These are phyloP conservation scores for Hevea brasiliensis DNA, from an alignment of 345 rosid species.

Conservation along the genomic window DNA sequence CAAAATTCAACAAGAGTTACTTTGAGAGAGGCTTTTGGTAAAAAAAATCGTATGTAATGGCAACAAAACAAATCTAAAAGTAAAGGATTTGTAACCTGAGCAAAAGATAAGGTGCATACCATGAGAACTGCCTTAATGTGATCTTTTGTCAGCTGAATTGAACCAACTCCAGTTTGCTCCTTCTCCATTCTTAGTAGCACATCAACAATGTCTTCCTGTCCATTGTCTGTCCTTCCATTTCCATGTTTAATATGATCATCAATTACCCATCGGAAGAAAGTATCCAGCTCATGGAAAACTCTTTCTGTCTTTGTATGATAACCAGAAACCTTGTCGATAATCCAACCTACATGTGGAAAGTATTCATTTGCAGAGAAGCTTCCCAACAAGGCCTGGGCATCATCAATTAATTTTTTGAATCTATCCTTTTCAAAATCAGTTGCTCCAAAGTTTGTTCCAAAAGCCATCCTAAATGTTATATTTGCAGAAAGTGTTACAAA, in stretches of 20 bases:
- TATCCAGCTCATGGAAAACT: constrained; percentile 36
- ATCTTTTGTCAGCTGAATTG: constrained; percentile 12
- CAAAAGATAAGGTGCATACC: constrained; percentile 7
- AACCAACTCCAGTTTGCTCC: neutral
- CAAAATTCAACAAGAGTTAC: too few species aligned
- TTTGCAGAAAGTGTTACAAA: neutral
- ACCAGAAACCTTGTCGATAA: constrained; percentile 39
- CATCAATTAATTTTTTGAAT: constrained; percentile 30
- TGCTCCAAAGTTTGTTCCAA: neutral
- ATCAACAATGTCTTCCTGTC: constrained; percentile 26
- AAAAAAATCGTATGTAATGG: too few species aligned
- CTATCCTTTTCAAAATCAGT: constrained; percentile 24
- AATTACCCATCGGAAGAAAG: constrained; percentile 35
- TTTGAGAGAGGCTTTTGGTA: too few species aligned
- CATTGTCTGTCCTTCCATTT: constrained; percentile 1
- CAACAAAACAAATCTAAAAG: neutral
- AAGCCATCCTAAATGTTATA: constrained; percentile 5
- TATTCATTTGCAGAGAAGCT: constrained; percentile 35
- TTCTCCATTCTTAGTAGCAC: constrained; percentile 23
- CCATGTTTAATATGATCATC: constrained; percentile 42
- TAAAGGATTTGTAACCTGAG: neutral
- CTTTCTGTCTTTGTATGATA: constrained; percentile 29
- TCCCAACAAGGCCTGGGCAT: constrained; percentile 22
- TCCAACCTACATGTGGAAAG: constrained; percentile 38
- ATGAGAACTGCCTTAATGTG: constrained; percentile 30